A percentile compares a stretch with the other conserved stretches of the same genome.
Conservation (phyloP, 495 filamentous ascomycete species). For the Neurospora pannonica region DNA sequence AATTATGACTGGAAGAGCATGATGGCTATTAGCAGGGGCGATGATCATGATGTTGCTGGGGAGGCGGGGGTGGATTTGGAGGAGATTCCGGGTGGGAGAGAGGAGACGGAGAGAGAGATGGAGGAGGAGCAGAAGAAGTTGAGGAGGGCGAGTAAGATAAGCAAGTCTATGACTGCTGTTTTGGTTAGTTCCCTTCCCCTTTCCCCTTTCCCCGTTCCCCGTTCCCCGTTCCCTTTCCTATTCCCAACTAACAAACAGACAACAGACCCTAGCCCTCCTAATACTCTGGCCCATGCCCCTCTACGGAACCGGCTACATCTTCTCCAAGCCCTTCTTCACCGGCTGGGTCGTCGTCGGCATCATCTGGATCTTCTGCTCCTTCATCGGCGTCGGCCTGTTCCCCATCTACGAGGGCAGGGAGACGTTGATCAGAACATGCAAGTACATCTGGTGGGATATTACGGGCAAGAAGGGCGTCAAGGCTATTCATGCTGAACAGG, state of each 20-base stretch:
- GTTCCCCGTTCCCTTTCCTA: neutral
- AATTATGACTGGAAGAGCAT: conserved; percentile 89
- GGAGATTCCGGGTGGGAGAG: conserved; percentile 48
- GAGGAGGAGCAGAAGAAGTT: conserved; percentile 62
- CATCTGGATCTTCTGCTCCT: conserved; percentile 74
- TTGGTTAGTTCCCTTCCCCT: conserved; percentile 28
- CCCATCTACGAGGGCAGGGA: conserved; percentile 72
- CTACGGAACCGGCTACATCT: conserved; percentile 81
- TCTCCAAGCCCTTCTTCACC: conserved; percentile 85
- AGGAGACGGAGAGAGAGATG: conserved; percentile 23
- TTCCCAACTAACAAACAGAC: neutral
- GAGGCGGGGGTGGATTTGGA: conserved; percentile 65
- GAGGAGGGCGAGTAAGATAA: conserved; percentile 63
- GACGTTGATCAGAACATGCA: conserved; percentile 55
- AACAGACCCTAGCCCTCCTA: conserved; percentile 58
- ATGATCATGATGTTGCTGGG: conserved; percentile 67
- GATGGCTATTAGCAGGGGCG: conserved; percentile 71
- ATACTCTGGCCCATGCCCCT: conserved; percentile 94
- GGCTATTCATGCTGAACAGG: conserved; percentile 26
- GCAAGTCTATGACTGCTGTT: conserved; percentile 63
- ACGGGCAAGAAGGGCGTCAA: conserved; percentile 46
- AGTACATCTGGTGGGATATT: conserved; percentile 59
- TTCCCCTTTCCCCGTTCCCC: neutral
- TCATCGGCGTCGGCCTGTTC: conserved; percentile 67
- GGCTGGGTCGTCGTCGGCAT: conserved; percentile 85